Evolutionary conservation across 208 protist species (phyloP).

Genomic region (Borovskyia barvae): DNA sequence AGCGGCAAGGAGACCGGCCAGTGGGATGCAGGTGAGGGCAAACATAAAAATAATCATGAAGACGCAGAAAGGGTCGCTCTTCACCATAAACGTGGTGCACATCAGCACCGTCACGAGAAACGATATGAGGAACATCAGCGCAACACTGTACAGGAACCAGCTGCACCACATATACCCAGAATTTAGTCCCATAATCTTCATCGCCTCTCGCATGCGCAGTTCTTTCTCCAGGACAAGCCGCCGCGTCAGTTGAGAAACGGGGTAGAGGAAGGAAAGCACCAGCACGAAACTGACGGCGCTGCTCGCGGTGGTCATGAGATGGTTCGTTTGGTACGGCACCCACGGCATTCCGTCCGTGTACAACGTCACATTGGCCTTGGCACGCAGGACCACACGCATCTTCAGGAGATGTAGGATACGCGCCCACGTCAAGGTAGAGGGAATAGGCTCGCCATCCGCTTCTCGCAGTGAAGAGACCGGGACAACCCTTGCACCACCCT

Average conservation of each 20-base stretch:
- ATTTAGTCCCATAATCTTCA: slow-evolving; percentile 81
- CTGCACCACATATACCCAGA: slow-evolving; percentile 35
- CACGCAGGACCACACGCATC: slow-evolving; percentile 14
- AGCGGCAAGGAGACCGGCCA: slow-evolving; percentile 42
- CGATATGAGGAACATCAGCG: slow-evolving; percentile 31
- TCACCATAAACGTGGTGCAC: slow-evolving; percentile 35
- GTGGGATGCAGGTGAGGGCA: slow-evolving; percentile 31
- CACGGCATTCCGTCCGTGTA: slow-evolving; percentile 2
- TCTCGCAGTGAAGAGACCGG: too few relatives aligned
- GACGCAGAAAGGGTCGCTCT: slow-evolving; percentile 36
- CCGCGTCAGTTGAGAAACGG: slow-evolving; percentile 32
- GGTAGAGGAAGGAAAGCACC: slow-evolving; percentile 49
- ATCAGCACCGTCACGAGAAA: slow-evolving; percentile 32
- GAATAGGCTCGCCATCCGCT: too few relatives aligned
- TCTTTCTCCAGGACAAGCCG: slow-evolving; percentile 82
- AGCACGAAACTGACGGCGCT: slow-evolving; percentile 40
- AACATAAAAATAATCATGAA: slow-evolving; percentile 64
- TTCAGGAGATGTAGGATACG: too few relatives aligned
- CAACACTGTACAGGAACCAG: slow-evolving; percentile 48
- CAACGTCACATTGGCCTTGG: neutral
- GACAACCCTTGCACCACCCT: too few relatives aligned
- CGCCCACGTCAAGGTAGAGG: slow-evolving; percentile 22
- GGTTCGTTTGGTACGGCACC: slow-evolving; percentile 4
- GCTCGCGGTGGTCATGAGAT: neutral
- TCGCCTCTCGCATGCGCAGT: slow-evolving; percentile 64